These are phyloP conservation scores for Nemania serpens DNA, from an alignment of 2,329 filamentous ascomycete genomes.

Conservation along the genomic window DNA sequence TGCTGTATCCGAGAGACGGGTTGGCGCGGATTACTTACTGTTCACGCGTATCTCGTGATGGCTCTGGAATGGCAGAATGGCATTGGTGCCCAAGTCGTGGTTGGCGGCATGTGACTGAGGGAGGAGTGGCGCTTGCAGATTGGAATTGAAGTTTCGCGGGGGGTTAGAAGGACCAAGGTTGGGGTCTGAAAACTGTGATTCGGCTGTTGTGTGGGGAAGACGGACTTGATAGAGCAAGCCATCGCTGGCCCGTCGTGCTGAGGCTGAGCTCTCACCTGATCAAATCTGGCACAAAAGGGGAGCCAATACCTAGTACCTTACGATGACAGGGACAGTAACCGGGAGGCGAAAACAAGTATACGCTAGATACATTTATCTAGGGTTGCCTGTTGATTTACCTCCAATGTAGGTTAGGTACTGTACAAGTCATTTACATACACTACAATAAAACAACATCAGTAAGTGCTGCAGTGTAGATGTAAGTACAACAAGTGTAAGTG, in stretches of 20 bases:
- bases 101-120: slow-evolving; percentile 27
- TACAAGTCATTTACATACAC: too few relatives aligned
- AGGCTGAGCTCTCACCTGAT: slow-evolving; percentile 32
- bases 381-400: background rate
- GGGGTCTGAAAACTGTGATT: slow-evolving; percentile 13
- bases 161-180: background rate
- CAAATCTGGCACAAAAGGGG: slow-evolving; percentile 25
- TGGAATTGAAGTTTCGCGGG: slow-evolving; percentile 17
- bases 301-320: background rate
- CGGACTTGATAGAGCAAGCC: slow-evolving; percentile 9
- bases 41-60: slow-evolving; percentile 22
- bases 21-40: slow-evolving; percentile 23
- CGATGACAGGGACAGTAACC: background rate
- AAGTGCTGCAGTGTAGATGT: too few relatives aligned
- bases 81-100: slow-evolving; percentile 27
- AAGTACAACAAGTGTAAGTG: too few relatives aligned
- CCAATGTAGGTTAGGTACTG: too few relatives aligned
- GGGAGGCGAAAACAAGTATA: background rate
- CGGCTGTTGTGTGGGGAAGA: slow-evolving; percentile 23
- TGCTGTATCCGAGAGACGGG: slow-evolving; percentile 10
- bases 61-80: slow-evolving; percentile 3
- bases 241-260: slow-evolving; percentile 22
- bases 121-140: slow-evolving; percentile 26
- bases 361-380: background rate
- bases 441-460: too few relatives aligned